Evolutionary conservation across 768 basidiomycete genomes (phyloP).

Genomic region (Inosperma sp.): DNA sequence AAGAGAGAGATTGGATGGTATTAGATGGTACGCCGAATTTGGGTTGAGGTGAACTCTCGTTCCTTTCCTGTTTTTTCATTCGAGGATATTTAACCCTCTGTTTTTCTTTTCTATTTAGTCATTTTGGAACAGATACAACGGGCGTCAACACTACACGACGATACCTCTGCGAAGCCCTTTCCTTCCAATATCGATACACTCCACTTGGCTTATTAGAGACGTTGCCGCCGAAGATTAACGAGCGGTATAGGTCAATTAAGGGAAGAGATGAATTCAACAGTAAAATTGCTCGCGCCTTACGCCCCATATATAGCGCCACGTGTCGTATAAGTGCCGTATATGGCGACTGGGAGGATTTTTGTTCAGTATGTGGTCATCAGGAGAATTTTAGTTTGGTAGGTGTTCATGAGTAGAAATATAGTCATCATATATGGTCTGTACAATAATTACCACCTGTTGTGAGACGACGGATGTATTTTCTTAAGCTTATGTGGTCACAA

Average conservation of each 20-base stretch:
- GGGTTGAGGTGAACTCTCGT: not conserved
- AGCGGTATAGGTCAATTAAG: constrained; percentile 81
- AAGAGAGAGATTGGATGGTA: constrained; percentile 73
- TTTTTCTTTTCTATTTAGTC: constrained; percentile 36
- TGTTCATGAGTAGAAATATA: too few relatives aligned
- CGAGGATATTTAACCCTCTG: too few relatives aligned
- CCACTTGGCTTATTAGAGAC: constrained; percentile 88
- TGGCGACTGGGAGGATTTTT: too few relatives aligned
- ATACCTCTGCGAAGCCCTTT: constrained; percentile 92
- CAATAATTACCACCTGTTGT: too few relatives aligned
- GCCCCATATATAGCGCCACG: too few relatives aligned
- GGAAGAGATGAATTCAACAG: constrained; percentile 90
- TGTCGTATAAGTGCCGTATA: too few relatives aligned
- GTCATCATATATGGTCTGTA: too few relatives aligned
- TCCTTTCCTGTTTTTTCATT: not conserved
- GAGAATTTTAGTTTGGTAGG: too few relatives aligned
- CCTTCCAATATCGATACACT: constrained; percentile 94
- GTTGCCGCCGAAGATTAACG: constrained; percentile 80
- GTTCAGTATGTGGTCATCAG: too few relatives aligned
- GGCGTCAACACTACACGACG: constrained; percentile 90
- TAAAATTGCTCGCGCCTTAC: too few relatives aligned
- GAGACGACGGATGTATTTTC: constrained; percentile 21
- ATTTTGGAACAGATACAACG: constrained; percentile 82
- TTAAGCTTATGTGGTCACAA: not conserved
- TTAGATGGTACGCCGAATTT: constrained; percentile 55